These are phyloP conservation scores for Pseudozyma hubeiensis DNA, from an alignment of 1,284 basidiomycete genomes.

Conservation along the genomic window DNA sequence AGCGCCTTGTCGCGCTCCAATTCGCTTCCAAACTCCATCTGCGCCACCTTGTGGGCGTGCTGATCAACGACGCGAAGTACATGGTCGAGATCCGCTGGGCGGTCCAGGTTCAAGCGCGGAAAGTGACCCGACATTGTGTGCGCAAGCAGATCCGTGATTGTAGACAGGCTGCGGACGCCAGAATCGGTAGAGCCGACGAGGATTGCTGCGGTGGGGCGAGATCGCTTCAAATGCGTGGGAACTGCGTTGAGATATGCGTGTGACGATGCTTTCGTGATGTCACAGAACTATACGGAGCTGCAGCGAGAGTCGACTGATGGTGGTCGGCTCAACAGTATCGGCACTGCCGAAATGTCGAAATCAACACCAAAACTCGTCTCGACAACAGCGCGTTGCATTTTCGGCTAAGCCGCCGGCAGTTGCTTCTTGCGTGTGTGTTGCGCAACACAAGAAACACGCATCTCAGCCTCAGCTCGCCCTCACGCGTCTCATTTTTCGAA, in stretches of 20 bases:
- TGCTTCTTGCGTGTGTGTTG: not conserved
- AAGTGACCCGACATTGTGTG: constrained; percentile 43
- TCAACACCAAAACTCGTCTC: constrained; percentile 14
- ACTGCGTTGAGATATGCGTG: not conserved
- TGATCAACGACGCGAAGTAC: constrained; percentile 27
- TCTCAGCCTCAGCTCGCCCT: not conserved
- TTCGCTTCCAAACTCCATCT: constrained; percentile 51
- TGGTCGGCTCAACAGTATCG: constrained; percentile 7
- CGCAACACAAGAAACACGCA: not conserved
- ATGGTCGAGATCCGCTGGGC: constrained; percentile 41
- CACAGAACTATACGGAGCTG: not conserved
- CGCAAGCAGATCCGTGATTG: not conserved
- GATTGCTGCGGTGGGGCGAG: not conserved
- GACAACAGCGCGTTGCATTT: not conserved
- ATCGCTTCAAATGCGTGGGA: constrained; percentile 7
- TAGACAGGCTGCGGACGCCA: not conserved
- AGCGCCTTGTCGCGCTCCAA: constrained; percentile 39
- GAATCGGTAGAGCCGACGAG: constrained; percentile 2
- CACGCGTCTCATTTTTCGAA: no score
- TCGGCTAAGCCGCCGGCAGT: constrained; percentile 24
- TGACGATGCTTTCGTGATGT: not conserved
- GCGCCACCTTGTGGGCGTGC: constrained; percentile 44
- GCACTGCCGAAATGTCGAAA: constrained; percentile 2
- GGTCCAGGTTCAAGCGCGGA: constrained; percentile 37
- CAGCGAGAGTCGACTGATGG: constrained; percentile 7